Percentiles rank a stretch among this genome's conserved stretches.
Conservation (phyloP, 257 asterid species). For the Solanum commersonii region DNA sequence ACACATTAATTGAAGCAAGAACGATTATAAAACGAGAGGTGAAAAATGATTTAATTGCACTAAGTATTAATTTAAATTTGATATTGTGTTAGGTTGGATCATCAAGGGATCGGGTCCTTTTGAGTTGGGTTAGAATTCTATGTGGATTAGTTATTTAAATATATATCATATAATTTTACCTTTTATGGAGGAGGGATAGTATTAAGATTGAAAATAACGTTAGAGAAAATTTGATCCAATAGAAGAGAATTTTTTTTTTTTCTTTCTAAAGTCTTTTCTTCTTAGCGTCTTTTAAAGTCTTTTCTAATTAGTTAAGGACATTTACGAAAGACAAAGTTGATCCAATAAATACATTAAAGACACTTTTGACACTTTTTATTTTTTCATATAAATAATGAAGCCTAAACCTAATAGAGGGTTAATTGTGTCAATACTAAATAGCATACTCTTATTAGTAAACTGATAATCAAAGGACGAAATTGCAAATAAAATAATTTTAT, state of each 20-base stretch:
- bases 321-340: neutral
- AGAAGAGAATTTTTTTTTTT: too few species aligned
- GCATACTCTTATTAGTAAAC: neutral
- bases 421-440: neutral
- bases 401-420: neutral
- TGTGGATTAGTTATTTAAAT: neutral
- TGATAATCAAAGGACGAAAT: slow-evolving; percentile 6
- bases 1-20: too few species aligned
- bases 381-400: neutral
- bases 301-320: neutral
- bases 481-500: slow-evolving; percentile 6
- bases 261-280: too few species aligned
- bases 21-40: too few species aligned
- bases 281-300: neutral
- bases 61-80: too few species aligned
- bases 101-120: neutral
- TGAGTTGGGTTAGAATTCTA: neutral
- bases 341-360: neutral
- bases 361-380: neutral
- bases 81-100: neutral
- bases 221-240: too few species aligned
- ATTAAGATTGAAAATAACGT: neutral
- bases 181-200: neutral
- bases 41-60: too few species aligned
- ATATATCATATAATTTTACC: neutral